Conservation (phyloP, 2,329 filamentous ascomycete genomes). For the Clathrospora elynae region DNA sequence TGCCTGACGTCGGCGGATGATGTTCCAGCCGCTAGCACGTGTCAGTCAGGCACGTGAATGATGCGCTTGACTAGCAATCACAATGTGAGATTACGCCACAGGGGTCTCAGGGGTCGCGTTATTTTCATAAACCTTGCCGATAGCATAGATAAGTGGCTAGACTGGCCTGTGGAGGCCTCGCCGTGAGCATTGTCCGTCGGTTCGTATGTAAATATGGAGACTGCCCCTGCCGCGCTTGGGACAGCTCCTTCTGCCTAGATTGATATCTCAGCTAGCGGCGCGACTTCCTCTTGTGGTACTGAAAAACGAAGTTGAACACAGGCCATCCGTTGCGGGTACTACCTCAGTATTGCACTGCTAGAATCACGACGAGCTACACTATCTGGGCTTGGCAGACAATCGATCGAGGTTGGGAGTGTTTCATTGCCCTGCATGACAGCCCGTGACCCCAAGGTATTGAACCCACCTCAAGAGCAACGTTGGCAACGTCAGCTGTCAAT, state of each 20-base stretch:
- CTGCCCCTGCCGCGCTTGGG: constrained; percentile 11
- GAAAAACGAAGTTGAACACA: constrained; percentile 8
- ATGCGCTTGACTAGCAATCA: background rate
- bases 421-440: constrained; percentile 6
- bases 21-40: constrained; percentile 3
- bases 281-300: constrained; percentile 2
- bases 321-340: constrained; percentile 22
- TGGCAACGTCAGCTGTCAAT: constrained; percentile 6
- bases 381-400: too few species aligned
- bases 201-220: too few species aligned
- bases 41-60: constrained; percentile 4
- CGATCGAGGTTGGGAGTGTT: constrained; percentile 7
- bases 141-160: constrained; percentile 7
- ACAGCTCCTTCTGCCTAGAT: constrained; percentile 10
- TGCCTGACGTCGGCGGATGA: constrained; percentile 2
- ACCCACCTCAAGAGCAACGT: background rate
- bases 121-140: constrained; percentile 3
- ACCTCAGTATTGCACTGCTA: background rate
- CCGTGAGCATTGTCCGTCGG: constrained; percentile 11
- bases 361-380: too few species aligned
- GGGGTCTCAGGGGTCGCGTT: constrained; percentile 13
- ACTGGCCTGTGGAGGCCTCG: constrained; percentile 9
- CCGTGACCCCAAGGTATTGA: constrained; percentile 5
- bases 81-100: constrained; percentile 4
- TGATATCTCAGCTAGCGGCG: constrained; percentile 10